These are phyloP conservation scores for Arctostaphylos glauca DNA, from an alignment of 148 eudicot genomes.

Conservation along the genomic window DNA sequence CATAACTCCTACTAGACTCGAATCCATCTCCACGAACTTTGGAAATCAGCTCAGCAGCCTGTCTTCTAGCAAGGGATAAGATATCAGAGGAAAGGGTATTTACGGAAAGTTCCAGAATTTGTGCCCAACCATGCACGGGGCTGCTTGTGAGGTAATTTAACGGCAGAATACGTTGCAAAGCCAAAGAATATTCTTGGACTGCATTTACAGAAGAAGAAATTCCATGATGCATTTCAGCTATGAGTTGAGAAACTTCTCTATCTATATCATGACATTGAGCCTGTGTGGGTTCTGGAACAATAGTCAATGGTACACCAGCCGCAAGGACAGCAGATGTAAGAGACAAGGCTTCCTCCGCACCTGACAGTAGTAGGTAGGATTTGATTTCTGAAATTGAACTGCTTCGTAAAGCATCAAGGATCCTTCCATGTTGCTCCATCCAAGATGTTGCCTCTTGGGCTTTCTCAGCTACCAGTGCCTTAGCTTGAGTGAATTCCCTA, in stretches of 20 bases:
- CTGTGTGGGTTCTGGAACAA: constrained; percentile 98
- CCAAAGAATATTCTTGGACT: constrained; percentile 79
- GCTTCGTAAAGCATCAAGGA: constrained; percentile 84
- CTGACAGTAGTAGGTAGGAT: constrained; percentile 45
- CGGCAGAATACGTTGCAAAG: constrained; percentile 81
- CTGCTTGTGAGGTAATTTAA: constrained; percentile 91
- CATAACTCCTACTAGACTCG: constrained; percentile 47
- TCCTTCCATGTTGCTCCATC: constrained; percentile 88
- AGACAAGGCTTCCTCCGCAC: constrained; percentile 57
- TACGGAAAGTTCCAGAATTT: constrained; percentile 63
- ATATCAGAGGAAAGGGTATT: constrained; percentile 66
- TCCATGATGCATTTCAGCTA: constrained; percentile 70
- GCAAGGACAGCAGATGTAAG: constrained; percentile 77
- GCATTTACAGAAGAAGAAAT: constrained; percentile 65
- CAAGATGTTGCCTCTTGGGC: constrained; percentile 76
- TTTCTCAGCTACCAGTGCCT: constrained; percentile 69
- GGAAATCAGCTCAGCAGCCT: constrained; percentile 74
- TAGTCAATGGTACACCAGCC: constrained; percentile 88
- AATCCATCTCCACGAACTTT: constrained; percentile 45
- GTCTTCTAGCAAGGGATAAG: constrained; percentile 61
- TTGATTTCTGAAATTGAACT: constrained; percentile 65
- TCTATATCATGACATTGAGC: constrained; percentile 90
- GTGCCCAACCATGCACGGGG: constrained; percentile 90
- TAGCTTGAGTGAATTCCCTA: constrained; percentile 79
- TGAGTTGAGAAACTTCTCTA: constrained; percentile 69